Evolutionary conservation across 345 rosid genomes (phyloP), one percentile per base, ranked within the genome.

Genomic region (Clarkia xantiana): DNA sequence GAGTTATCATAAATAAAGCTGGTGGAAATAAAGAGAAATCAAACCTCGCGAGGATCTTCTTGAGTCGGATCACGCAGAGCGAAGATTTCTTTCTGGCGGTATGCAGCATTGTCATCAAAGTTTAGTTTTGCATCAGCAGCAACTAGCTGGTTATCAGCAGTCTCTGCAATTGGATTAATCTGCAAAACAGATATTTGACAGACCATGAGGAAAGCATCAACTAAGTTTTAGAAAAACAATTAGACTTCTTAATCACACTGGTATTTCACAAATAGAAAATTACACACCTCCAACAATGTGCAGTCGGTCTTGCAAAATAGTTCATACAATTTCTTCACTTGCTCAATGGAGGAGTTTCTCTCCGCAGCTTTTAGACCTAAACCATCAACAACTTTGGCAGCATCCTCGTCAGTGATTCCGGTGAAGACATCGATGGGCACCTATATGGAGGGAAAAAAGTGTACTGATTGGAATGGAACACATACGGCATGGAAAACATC

Each of bases 111-210:
- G 59, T 93, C 99, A 69, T 93, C 99, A 51, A 93, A 87, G 69
- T 93, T 93, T 78, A 93, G 65, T 62, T 93, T 93, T 51, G 99
- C 99, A 84, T 93, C 99, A 60, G 99, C 99, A 65, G 99, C 99
- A 53, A 93, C 95, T 76, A 93, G 63, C 55, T 73, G 74, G 23
- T 74, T 84, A 47, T 70, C 76, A 58, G 99, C 64, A 59, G 95
- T 87, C 79, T 93, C 99, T 0, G 94, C 96, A 15, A 93, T 76
- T 44, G 99, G 99, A 76, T 93, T 93, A 67, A 93, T 84, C 99
- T 93, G 77, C 42, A 49, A 54, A 61, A 53, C 19, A 43, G 45
- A 43, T 39, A 46, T 41, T 17, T 10, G 43, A 40, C 39, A 55
- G 42, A 58, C 53, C 57, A 61, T 47, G 55, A 10, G 3, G 17